Conservation (phyloP, 176 grass and related monocot genomes). For the Rhynchospora tenuis region DNA sequence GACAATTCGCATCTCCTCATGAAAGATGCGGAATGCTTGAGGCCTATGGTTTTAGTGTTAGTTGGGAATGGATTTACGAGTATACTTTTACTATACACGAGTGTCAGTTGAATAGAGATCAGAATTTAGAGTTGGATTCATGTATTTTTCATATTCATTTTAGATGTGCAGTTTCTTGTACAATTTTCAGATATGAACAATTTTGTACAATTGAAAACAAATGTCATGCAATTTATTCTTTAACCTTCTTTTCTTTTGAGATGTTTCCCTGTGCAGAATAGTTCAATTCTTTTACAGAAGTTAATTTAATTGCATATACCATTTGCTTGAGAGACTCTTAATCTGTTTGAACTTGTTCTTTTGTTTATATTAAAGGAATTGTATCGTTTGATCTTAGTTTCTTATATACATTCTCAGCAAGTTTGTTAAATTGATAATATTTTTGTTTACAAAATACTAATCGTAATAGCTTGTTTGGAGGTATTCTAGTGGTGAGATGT, state of each 20-base stretch:
- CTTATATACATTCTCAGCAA: no score
- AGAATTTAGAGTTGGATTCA: conserved; percentile 2
- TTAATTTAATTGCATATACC: background rate
- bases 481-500: conserved; percentile 48
- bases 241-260: background rate
- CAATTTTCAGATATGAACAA: no score
- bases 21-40: no score
- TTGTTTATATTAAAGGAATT: background rate
- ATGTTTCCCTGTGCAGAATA: background rate
- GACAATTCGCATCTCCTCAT: background rate
- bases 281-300: background rate
- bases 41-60: background rate
- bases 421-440: background rate
- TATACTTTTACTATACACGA: background rate
- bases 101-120: background rate
- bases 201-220: background rate
- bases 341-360: background rate
- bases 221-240: conserved; percentile 2
- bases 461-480: background rate
- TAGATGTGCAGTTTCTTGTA: background rate
- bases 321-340: background rate
- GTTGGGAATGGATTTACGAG: background rate
- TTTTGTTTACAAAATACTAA: background rate
- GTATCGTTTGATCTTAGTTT: background rate
- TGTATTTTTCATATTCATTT: conserved; percentile 11